Evolutionary conservation across 2,329 filamentous ascomycete genomes (phyloP).

Genomic region (Aspergillus sp.): DNA sequence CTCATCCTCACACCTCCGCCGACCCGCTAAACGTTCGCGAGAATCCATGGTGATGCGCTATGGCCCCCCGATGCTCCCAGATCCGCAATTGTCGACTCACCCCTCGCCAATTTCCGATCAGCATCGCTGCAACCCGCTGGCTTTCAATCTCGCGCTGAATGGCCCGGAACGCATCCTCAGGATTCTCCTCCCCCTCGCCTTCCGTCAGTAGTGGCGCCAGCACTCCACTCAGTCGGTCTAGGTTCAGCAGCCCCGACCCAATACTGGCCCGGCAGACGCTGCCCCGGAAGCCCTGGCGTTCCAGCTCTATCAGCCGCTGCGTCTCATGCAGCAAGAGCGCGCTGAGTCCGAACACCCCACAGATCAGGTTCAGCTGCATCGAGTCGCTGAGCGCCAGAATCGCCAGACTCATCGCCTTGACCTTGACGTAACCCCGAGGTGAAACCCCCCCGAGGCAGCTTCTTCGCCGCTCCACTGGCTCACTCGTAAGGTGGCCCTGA

Average conservation of each 20-base stretch:
- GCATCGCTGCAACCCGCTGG: conserved; percentile 33
- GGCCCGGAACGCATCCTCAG: conserved; percentile 14
- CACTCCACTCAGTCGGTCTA: conserved; percentile 32
- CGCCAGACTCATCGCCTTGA: conserved; percentile 40
- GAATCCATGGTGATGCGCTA: neutral
- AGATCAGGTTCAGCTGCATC: conserved; percentile 44
- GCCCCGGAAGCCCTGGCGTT: conserved; percentile 19
- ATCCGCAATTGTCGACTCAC: conserved; percentile 36
- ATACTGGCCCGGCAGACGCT: conserved; percentile 20
- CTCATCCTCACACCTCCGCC: neutral
- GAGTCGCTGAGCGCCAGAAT: conserved; percentile 39
- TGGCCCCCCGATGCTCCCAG: conserved; percentile 26
- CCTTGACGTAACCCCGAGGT: conserved; percentile 24
- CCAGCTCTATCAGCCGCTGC: conserved; percentile 21
- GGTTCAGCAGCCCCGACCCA: conserved; percentile 26
- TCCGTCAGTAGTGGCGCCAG: conserved; percentile 39
- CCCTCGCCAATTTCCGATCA: conserved; percentile 39
- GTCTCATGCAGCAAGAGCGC: conserved; percentile 33
- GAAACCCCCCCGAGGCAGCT: conserved; percentile 26
- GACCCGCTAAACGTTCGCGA: neutral
- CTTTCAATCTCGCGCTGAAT: conserved; percentile 30
- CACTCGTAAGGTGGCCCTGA: conserved; percentile 21
- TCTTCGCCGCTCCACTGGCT: conserved; percentile 17
- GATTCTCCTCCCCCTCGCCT: conserved; percentile 8
- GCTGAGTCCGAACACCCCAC: conserved; percentile 43